Evolutionary conservation across 139 green algal genomes (phyloP), one percentile per base, ranked within the genome.

Genomic region (Ulvella scutata): DNA sequence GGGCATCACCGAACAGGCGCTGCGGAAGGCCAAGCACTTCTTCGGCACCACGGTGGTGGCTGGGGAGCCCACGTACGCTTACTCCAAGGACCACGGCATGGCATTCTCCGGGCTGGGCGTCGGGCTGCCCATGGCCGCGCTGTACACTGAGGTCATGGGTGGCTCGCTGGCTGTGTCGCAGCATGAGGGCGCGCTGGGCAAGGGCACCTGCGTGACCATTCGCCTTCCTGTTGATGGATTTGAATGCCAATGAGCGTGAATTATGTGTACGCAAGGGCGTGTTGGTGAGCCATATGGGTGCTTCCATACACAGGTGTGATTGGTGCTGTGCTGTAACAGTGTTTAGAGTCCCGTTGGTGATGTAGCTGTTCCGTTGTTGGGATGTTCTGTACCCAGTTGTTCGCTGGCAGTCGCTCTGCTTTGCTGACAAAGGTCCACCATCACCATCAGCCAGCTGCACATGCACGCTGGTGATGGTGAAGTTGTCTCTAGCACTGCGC

Each of bases 141-240:
- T 81, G 43, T 80, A 81, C 31, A 43, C 74, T 3, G 74, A 77
- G 26, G 79, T 81, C 44, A 81, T 84, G 80, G 80, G 80, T 2
- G 80, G 80, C 37, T 6, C n/a, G 51, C 51, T 67, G 51, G 40
- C 37, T 37, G 73, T 81, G 7, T 23, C 72, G 43, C 78, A 73
- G 76, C 43, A 78, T 33, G 72, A 51, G 2, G 76, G 79, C 29
- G 37, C n/a, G 13, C 62, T 36, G 34, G 17, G 60, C 29, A 28
- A 61, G 13, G 43, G 72, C 33, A 84, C 76, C 3, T 77, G 43
- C 33, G 79, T 81, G 20, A 73, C 20, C 4, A 3, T 84, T 1
- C 37, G 26, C 1, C 62, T 84, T 31, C 79, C 79, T 4, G 72
- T 73, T n/a, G 23, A 81, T 62, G 79, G 79, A 29, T 84, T 81